Conservation (phyloP, 306 rosid species). For the Rosa rugosa region DNA sequence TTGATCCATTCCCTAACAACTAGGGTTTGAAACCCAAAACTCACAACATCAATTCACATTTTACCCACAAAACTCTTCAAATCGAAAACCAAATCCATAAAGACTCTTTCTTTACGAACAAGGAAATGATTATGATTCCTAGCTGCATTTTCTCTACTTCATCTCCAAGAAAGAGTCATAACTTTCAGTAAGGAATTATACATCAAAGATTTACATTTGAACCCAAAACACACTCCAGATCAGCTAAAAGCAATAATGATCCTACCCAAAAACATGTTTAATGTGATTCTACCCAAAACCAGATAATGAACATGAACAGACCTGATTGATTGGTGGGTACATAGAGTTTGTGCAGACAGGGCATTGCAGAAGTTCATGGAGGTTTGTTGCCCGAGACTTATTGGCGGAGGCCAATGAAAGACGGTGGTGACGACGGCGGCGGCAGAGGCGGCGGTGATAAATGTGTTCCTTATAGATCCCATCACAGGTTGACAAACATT, state of each 20-base stretch:
- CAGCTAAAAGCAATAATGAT: slow-evolving; percentile 4
- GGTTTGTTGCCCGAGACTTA: slow-evolving; percentile 10
- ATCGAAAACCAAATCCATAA: background rate
- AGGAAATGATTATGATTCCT: background rate
- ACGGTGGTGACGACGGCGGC: background rate
- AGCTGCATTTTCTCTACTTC: background rate
- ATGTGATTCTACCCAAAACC: background rate
- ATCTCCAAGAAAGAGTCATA: background rate
- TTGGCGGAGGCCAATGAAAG: slow-evolving; percentile 5
- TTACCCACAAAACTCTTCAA: background rate
- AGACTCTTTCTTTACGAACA: slow-evolving; percentile 1
- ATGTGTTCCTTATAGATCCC: slow-evolving; percentile 17
- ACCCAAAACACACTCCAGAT: background rate
- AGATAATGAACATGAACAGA: slow-evolving; percentile 6
- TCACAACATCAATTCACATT: background rate
- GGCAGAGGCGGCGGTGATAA: background rate
- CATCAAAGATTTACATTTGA: slow-evolving; percentile 6
- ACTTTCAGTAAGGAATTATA: background rate
- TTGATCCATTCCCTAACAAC: background rate
- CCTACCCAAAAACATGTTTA: background rate
- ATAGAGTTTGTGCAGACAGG: slow-evolving; percentile 29
- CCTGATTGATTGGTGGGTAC: slow-evolving; percentile 38
- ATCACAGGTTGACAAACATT: slow-evolving; percentile 22
- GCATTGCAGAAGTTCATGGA: slow-evolving; percentile 30
- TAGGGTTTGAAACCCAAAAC: background rate